A percentile compares a stretch with the other conserved stretches of the same genome.
These are phyloP conservation scores for Suhomyces wounanorum DNA, from an alignment of 1,139 yeast species.

Conservation along the genomic window DNA sequence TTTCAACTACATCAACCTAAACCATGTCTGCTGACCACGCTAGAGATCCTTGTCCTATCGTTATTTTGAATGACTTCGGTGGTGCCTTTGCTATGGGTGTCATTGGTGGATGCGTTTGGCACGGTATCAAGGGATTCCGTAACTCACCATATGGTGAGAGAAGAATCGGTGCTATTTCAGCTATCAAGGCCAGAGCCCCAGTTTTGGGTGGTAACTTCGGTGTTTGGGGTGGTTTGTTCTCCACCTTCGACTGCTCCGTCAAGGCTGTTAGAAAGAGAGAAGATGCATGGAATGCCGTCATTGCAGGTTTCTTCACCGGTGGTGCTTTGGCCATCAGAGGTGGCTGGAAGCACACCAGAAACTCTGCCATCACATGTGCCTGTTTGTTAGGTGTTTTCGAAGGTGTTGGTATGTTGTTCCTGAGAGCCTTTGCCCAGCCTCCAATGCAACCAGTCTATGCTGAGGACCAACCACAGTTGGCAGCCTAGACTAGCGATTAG, in stretches of 20 bases:
- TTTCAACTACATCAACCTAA: constrained; percentile 10
- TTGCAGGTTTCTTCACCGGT: constrained; percentile 98
- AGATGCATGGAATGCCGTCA: constrained; percentile 97
- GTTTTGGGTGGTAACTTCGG: constrained; percentile 99
- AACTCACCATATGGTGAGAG: constrained; percentile 97
- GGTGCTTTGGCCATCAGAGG: constrained; percentile 98
- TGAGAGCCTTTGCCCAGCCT: constrained; percentile 86
- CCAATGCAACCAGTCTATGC: constrained; percentile 80
- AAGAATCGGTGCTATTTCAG: constrained; percentile 83
- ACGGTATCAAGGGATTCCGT: constrained; percentile 97
- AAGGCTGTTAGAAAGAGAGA: constrained; percentile 96
- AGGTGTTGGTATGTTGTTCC: constrained; percentile 97
- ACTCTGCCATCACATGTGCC: constrained; percentile 97
- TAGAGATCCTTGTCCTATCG: constrained; percentile 99
- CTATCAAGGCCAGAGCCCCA: constrained; percentile 95
- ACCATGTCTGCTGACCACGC: constrained; percentile 91
- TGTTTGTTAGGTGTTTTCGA: constrained; percentile 94
- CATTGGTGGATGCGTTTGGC: constrained; percentile 98
- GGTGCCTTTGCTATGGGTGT: constrained; percentile 99
- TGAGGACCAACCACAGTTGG: constrained; percentile 54
- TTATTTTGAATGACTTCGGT: constrained; percentile 93
- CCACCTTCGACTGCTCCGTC: constrained; percentile 93
- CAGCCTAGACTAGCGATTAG: constrained; percentile 33
- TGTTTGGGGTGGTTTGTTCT: constrained; percentile 98
- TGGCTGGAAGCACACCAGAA: constrained; percentile 96